phyloP scores from a whole-genome alignment of 2,329 filamentous ascomycete genomes.

The Hypoxylon sp. region DNA sequence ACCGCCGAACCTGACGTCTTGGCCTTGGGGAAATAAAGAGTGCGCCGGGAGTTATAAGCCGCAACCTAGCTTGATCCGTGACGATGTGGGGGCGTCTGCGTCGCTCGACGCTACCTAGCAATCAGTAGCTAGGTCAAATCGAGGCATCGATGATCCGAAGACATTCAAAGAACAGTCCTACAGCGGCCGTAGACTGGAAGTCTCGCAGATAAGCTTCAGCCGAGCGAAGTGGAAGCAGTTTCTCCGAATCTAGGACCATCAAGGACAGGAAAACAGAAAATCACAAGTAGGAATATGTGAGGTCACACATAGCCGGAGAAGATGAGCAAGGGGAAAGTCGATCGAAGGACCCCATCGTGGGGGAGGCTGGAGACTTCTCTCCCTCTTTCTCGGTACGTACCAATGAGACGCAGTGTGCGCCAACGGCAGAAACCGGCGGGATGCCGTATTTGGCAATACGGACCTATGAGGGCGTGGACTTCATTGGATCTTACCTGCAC shows the following conservation, averaged over 20 bases:
- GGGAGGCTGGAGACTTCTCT: constrained; percentile 33
- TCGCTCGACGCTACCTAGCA: constrained; percentile 41
- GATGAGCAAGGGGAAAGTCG: constrained; percentile 16
- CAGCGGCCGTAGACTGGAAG: constrained; percentile 16
- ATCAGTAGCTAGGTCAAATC: constrained; percentile 41
- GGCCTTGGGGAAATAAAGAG: constrained; percentile 31
- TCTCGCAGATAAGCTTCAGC: constrained; percentile 23
- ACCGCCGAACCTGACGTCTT: constrained; percentile 43
- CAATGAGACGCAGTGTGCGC: constrained; percentile 21
- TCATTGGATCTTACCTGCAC: constrained; percentile 31
- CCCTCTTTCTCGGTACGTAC: constrained; percentile 13
- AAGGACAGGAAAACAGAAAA: constrained; percentile 9
- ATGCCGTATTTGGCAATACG: constrained; percentile 44
- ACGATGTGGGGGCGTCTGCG: constrained; percentile 35
- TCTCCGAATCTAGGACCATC: constrained; percentile 32
- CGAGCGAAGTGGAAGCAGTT: constrained; percentile 32
- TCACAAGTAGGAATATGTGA: constrained; percentile 6
- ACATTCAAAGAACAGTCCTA: constrained; percentile 12
- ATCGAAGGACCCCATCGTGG: constrained; percentile 35
- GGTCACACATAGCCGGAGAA: constrained; percentile 27
- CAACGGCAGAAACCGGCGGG: constrained; percentile 40
- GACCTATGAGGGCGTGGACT: constrained; percentile 19
- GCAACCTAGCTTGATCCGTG: constrained; percentile 40
- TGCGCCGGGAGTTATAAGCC: constrained; percentile 40
- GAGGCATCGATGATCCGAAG: constrained; percentile 27